Evolutionary conservation across 768 basidiomycete genomes (phyloP).

Genomic region (Boletus reticulatus): DNA sequence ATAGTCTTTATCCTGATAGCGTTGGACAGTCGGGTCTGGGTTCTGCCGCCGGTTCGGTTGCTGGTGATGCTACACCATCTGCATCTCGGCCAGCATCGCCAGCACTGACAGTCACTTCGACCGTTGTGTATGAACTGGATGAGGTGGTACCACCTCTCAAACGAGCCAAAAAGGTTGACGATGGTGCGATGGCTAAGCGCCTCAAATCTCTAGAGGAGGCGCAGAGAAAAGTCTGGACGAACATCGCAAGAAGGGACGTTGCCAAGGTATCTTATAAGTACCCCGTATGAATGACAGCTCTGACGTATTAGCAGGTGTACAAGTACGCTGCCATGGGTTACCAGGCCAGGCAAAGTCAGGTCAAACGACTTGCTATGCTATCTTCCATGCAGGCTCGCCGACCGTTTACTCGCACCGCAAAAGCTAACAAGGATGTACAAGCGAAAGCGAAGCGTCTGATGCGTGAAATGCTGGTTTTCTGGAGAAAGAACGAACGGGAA

Average conservation of each 20-base stretch:
- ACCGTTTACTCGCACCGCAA: slow-evolving; percentile 71
- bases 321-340: slow-evolving; percentile 70
- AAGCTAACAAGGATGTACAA: slow-evolving; percentile 79
- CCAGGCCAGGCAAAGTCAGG: slow-evolving; percentile 62
- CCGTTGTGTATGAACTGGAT: slow-evolving; percentile 70
- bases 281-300: background rate
- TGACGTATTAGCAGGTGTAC: slow-evolving; percentile 56
- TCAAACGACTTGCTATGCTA: slow-evolving; percentile 73
- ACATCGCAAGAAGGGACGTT: slow-evolving; percentile 81
- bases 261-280: slow-evolving; percentile 54
- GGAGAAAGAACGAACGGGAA: slow-evolving; percentile 98
- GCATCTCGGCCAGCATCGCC: slow-evolving; percentile 74
- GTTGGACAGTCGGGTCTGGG: slow-evolving; percentile 47
- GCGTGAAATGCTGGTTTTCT: slow-evolving; percentile 96
- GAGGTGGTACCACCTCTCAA: slow-evolving; percentile 68
- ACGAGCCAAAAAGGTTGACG: slow-evolving; percentile 77
- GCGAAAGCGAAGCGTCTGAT: slow-evolving; percentile 83
- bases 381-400: slow-evolving; percentile 76
- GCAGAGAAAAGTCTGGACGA: slow-evolving; percentile 88
- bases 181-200: slow-evolving; percentile 67
- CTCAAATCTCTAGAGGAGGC: slow-evolving; percentile 77
- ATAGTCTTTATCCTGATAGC: slow-evolving; percentile 49
- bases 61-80: slow-evolving; percentile 69
- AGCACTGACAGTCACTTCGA: slow-evolving; percentile 47
- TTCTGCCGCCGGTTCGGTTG: slow-evolving; percentile 47